Percentiles rank a stretch among this genome's conserved stretches.
Evolutionary conservation across 257 asterid genomes (phyloP).

Genomic region (Sherardia arvensis): DNA sequence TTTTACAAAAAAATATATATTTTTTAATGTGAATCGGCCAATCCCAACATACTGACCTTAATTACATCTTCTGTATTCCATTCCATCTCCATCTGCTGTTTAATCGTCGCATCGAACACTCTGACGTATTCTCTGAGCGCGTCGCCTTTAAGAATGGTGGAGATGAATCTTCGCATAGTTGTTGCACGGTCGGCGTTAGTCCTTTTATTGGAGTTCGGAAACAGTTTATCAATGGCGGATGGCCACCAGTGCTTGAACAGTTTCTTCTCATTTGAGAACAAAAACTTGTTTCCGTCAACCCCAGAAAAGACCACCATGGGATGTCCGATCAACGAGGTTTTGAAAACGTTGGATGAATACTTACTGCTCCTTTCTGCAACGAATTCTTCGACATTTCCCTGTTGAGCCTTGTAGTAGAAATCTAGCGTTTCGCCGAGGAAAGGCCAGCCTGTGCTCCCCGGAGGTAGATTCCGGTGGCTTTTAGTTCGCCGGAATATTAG

Average conservation of each 20-base stretch:
- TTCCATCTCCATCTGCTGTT: background rate
- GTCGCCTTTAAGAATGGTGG: background rate
- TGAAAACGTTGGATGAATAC: background rate
- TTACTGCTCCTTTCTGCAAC: background rate
- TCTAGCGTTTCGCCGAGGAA: background rate
- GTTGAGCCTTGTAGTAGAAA: slow-evolving; percentile 1
- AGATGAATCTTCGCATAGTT: background rate
- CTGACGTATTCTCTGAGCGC: slow-evolving; percentile 1
- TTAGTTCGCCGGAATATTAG: background rate
- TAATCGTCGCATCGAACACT: background rate
- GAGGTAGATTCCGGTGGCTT: background rate
- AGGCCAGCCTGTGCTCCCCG: slow-evolving; percentile 4
- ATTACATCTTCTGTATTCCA: too few relatives aligned
- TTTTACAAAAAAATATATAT: too few relatives aligned
- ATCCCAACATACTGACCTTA: too few relatives aligned
- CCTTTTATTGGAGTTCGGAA: background rate
- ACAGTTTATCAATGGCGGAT: background rate
- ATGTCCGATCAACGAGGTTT: background rate
- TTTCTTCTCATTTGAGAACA: background rate
- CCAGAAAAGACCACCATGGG: background rate
- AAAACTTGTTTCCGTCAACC: background rate
- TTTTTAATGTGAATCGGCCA: too few relatives aligned
- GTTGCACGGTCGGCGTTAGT: background rate
- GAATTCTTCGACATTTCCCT: background rate
- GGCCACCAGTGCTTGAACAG: slow-evolving; percentile 1